Percentiles rank a stretch among this genome's conserved stretches.
Evolutionary conservation across 805 yeast species (phyloP).

Genomic region (Blastobotrys mokoenaii): DNA sequence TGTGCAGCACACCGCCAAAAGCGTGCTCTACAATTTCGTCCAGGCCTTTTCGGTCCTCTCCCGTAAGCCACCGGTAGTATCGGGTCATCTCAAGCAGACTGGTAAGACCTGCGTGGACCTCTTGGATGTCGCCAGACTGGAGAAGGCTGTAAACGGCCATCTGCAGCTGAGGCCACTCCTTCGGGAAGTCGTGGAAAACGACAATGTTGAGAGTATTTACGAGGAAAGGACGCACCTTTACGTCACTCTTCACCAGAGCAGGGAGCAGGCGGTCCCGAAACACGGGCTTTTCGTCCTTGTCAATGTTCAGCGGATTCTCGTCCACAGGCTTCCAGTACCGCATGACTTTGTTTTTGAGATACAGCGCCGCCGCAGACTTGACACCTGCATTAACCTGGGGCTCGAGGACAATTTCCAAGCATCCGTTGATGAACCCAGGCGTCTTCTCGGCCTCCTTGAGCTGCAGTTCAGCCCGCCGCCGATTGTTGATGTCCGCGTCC

Average conservation of each 20-base stretch:
- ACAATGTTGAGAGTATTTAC: constrained; percentile 42
- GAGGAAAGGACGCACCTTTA: constrained; percentile 35
- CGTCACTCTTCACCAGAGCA: constrained; percentile 45
- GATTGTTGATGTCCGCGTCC: constrained; percentile 50
- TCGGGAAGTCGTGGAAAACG: constrained; percentile 42
- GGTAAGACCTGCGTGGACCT: constrained; percentile 59
- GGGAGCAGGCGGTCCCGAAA: constrained; percentile 62
- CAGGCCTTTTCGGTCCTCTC: constrained; percentile 42
- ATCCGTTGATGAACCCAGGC: constrained; percentile 75
- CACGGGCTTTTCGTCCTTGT: constrained; percentile 63
- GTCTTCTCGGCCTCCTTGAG: constrained; percentile 45
- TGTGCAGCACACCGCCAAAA: constrained; percentile 57
- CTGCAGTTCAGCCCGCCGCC: constrained; percentile 63
- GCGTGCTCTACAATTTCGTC: constrained; percentile 47
- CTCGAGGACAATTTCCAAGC: constrained; percentile 63
- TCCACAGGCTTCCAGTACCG: constrained; percentile 49
- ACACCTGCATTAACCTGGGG: constrained; percentile 43
- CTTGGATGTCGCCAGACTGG: constrained; percentile 34
- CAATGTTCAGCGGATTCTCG: constrained; percentile 35
- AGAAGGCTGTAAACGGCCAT: constrained; percentile 40
- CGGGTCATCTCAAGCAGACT: constrained; percentile 64
- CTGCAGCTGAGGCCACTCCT: constrained; percentile 47
- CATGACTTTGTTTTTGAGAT: constrained; percentile 65
- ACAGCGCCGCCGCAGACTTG: constrained; percentile 69
- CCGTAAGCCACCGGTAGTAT: constrained; percentile 62